These are phyloP conservation scores for Rhynchosporium graminicola DNA, from an alignment of 2,329 filamentous ascomycete genomes.

Conservation along the genomic window DNA sequence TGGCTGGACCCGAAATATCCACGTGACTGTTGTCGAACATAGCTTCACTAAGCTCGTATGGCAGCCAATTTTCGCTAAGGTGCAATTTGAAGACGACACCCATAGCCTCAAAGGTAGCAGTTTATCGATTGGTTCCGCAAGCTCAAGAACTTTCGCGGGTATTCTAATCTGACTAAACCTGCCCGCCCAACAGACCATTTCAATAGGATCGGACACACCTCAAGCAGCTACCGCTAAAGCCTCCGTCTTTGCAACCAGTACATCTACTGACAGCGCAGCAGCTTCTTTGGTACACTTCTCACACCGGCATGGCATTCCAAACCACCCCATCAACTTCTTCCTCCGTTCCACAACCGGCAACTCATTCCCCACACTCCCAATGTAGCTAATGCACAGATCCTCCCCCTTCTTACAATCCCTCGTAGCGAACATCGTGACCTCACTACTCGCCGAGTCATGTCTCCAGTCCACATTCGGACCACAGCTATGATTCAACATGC, in stretches of 20 bases:
- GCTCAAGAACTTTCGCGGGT: neutral
- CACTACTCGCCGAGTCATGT: constrained; percentile 32
- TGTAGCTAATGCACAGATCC: constrained; percentile 36
- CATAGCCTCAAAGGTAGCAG: too few relatives aligned
- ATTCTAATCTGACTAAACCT: neutral
- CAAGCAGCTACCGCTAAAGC: constrained; percentile 1
- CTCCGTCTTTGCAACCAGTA: neutral
- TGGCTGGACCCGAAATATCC: too few relatives aligned
- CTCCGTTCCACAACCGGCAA: constrained; percentile 22
- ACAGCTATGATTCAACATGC: constrained; percentile 42
- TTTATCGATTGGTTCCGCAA: too few relatives aligned
- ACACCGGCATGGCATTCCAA: constrained; percentile 30
- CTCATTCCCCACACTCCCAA: constrained; percentile 24
- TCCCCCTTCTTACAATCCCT: constrained; percentile 32
- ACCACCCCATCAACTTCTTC: constrained; percentile 30
- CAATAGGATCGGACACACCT: neutral
- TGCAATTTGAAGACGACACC: too few relatives aligned
- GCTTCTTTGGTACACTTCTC: constrained; percentile 24
- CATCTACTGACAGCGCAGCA: neutral
- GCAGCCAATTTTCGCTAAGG: too few relatives aligned
- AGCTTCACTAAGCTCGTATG: too few relatives aligned
- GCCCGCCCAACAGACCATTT: neutral
- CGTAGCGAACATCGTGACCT: constrained; percentile 34
- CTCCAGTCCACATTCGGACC: constrained; percentile 39
- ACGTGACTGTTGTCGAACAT: too few relatives aligned